Conservation (phyloP, 176 grass and related monocot species). For the Musa beccarii region DNA sequence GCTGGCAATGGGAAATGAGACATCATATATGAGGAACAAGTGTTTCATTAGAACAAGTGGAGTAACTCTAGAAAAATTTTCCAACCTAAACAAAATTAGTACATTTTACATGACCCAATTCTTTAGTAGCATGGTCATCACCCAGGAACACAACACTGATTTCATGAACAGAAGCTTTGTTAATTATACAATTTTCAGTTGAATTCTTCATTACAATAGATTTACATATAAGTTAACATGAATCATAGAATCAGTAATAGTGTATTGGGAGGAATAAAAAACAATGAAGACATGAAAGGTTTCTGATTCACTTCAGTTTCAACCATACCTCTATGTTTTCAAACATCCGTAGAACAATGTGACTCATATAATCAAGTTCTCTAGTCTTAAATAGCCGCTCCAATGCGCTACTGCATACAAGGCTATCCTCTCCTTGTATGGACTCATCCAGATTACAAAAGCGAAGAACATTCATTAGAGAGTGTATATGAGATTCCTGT, state of each 20-base stretch:
- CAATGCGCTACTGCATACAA: slow-evolving; percentile 61
- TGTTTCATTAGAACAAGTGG: no score
- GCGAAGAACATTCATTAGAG: slow-evolving; percentile 83
- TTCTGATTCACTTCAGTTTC: no score
- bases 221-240: neutral
- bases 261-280: neutral
- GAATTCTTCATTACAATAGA: neutral
- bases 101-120: no score
- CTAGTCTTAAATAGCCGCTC: slow-evolving; percentile 54
- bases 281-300: neutral
- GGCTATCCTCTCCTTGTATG: slow-evolving; percentile 69
- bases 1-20: no score
- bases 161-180: neutral
- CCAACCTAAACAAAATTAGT: no score
- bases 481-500: slow-evolving; percentile 99
- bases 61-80: no score
- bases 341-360: slow-evolving; percentile 91
- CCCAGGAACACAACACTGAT: neutral
- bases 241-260: neutral
- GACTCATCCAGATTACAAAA: slow-evolving; percentile 83
- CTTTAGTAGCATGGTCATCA: no score
- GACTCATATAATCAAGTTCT: slow-evolving; percentile 98
- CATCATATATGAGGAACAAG: no score
- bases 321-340: slow-evolving; percentile 84
- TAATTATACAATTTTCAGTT: neutral